Conservation (phyloP, 257 asterid genomes). For the Forsythia suspensa region DNA sequence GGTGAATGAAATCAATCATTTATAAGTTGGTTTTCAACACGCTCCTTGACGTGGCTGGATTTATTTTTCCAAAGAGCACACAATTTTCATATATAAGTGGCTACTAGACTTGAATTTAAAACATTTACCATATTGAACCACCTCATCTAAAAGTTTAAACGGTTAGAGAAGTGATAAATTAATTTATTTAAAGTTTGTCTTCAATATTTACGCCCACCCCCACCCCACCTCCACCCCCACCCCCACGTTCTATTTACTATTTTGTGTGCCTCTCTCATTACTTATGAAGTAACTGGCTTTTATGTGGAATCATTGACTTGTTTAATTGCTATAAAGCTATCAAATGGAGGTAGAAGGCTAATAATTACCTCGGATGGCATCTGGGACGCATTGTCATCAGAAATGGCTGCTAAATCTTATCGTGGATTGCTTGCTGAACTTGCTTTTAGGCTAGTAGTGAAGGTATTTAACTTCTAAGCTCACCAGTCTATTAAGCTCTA, state of each 20-base stretch:
- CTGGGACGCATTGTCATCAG: constrained; percentile 85
- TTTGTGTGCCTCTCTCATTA: not conserved
- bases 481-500: not conserved
- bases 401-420: constrained; percentile 66
- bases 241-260: not conserved
- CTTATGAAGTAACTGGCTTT: not conserved
- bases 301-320: constrained; percentile 9
- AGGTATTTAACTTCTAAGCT: constrained; percentile 38
- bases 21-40: not conserved
- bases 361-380: constrained; percentile 88
- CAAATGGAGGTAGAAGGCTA: constrained; percentile 76
- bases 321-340: constrained; percentile 40
- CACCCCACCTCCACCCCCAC: not conserved
- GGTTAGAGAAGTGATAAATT: not conserved
- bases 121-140: not conserved
- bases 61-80: not conserved
- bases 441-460: constrained; percentile 71
- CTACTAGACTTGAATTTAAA: not conserved
- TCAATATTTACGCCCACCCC: not conserved
- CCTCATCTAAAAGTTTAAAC: not conserved
- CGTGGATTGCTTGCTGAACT: constrained; percentile 83
- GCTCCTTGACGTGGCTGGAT: not conserved
- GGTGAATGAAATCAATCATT: not conserved
- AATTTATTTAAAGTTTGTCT: not conserved
- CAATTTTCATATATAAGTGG: not conserved